phyloP scores from a whole-genome alignment of 352 stramenopile genomes.

The Globisporangium nagaii region DNA sequence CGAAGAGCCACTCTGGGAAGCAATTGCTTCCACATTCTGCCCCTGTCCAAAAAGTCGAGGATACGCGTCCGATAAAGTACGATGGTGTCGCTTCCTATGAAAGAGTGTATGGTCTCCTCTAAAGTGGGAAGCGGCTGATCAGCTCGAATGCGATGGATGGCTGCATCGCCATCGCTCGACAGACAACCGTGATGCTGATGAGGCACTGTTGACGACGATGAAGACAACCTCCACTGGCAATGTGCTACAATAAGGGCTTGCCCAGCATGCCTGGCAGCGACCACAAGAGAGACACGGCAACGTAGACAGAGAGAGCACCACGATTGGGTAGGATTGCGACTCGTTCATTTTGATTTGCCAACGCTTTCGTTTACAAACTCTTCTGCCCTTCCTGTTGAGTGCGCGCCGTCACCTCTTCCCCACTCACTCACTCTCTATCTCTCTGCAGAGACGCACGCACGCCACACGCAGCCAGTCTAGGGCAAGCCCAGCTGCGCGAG shows the following conservation, averaged over 20 bases:
- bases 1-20: neutral
- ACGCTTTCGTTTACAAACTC: slow-evolving; percentile 26
- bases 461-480: too few species aligned
- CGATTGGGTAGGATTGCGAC: slow-evolving; percentile 18
- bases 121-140: slow-evolving; percentile 3
- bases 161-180: too few species aligned
- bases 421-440: neutral
- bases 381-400: slow-evolving; percentile 6
- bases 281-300: neutral
- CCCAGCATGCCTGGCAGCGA: too few species aligned
- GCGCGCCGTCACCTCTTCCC: neutral
- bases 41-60: too few species aligned
- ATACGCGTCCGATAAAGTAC: neutral
- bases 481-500: neutral
- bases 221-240: too few species aligned
- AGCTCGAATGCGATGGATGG: too few species aligned
- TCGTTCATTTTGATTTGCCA: slow-evolving; percentile 51
- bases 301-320: neutral
- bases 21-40: neutral
- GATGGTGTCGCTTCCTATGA: neutral
- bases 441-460: too few species aligned
- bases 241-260: too few species aligned
- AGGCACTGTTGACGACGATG: too few species aligned
- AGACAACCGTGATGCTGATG: too few species aligned
- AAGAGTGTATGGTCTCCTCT: neutral